Percentiles rank a stretch among this genome's conserved stretches.
Evolutionary conservation across 129 eudicot species (phyloP).

Genomic region (Saussurea involucrata): DNA sequence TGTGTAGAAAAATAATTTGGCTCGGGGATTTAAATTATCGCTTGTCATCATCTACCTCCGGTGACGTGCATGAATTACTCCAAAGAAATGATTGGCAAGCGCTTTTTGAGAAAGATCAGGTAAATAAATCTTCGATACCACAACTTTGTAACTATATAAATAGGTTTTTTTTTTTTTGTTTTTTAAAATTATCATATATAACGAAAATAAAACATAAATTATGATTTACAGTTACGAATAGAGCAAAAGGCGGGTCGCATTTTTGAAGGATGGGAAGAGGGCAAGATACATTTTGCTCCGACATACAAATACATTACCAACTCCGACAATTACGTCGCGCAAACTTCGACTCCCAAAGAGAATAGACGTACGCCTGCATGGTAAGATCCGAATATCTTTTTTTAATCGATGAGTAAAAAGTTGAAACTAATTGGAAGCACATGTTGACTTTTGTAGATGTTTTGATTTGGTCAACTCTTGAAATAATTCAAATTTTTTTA

Average conservation of each 20-base stretch:
- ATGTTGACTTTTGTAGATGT: slow-evolving; percentile 10
- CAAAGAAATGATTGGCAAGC: slow-evolving; percentile 65
- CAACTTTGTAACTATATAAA: not conserved
- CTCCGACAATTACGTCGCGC: slow-evolving; percentile 65
- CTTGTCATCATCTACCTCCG: slow-evolving; percentile 47
- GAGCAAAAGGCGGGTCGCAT: slow-evolving; percentile 83
- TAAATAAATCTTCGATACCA: not conserved
- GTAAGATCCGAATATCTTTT: slow-evolving; percentile 33
- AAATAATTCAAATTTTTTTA: slow-evolving; percentile 9
- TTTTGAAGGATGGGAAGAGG: slow-evolving; percentile 91
- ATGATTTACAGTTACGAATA: slow-evolving; percentile 53
- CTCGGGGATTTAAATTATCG: slow-evolving; percentile 92
- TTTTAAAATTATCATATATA: not conserved
- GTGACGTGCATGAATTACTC: slow-evolving; percentile 43
- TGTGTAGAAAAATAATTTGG: slow-evolving; percentile 68
- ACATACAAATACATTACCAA: slow-evolving; percentile 74
- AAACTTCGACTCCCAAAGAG: slow-evolving; percentile 53
- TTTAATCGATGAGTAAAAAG: not conserved
- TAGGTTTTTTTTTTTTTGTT: not conserved
- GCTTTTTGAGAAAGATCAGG: slow-evolving; percentile 84
- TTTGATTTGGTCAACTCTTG: slow-evolving; percentile 19
- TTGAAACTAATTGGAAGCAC: slow-evolving; percentile 6
- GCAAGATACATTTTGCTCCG: slow-evolving; percentile 74
- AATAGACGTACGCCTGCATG: slow-evolving; percentile 89
- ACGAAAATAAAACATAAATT: not conserved